phyloP scores from a whole-genome alignment of 805 yeast genomes.

The Vanderwaltozyma tropicalis region DNA sequence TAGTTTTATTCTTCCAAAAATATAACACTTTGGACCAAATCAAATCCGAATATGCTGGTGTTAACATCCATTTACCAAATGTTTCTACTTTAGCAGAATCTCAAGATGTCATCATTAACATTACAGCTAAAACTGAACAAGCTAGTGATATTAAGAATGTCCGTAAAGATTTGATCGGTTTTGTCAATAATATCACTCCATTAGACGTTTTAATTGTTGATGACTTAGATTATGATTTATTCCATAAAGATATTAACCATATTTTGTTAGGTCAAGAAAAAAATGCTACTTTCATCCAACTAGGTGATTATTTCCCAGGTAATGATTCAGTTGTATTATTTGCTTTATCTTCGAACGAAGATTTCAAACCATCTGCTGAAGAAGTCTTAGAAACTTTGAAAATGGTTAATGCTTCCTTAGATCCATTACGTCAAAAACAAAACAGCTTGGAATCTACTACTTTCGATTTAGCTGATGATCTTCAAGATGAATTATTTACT shows the following conservation, averaged over 20 bases:
- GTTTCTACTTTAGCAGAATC: conserved; percentile 35
- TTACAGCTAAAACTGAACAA: conserved; percentile 42
- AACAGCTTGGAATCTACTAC: conserved; percentile 40
- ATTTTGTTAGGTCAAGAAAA: conserved; percentile 21
- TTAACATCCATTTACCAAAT: conserved; percentile 40
- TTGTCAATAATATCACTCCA: conserved; percentile 68
- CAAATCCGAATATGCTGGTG: conserved; percentile 32
- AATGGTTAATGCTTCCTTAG: conserved; percentile 44
- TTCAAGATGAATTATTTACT: conserved; percentile 37
- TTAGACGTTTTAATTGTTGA: conserved; percentile 43
- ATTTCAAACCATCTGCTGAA: conserved; percentile 59
- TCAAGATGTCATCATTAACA: conserved; percentile 46
- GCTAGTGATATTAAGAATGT: conserved; percentile 47
- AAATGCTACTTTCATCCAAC: conserved; percentile 48
- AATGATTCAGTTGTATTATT: conserved; percentile 46
- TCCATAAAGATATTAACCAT: conserved; percentile 22
- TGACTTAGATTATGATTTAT: conserved; percentile 49
- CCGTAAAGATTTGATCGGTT: conserved; percentile 59
- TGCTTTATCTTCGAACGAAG: conserved; percentile 41
- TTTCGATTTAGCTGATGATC: conserved; percentile 40
- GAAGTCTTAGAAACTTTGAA: conserved; percentile 49
- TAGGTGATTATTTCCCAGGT: conserved; percentile 39
- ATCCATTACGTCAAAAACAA: conserved; percentile 49
- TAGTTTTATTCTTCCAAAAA: conserved; percentile 56
- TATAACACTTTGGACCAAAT: conserved; percentile 38